Percentiles rank a stretch among this genome's conserved stretches.
phyloP scores from a whole-genome alignment of 768 basidiomycete species.

The Basidioascus undulatus region DNA sequence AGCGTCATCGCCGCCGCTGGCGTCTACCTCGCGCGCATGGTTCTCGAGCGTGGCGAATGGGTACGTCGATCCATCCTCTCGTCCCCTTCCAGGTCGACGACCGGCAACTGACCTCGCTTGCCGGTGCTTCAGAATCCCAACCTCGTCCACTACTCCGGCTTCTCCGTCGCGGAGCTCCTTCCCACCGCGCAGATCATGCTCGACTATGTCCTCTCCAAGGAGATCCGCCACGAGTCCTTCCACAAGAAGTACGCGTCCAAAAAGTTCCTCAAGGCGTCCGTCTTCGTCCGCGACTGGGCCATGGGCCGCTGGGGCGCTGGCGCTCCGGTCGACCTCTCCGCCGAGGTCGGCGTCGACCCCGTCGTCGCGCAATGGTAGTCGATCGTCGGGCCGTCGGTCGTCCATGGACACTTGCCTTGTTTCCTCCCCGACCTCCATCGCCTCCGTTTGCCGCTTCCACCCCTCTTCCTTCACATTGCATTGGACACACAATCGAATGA shows the following conservation, averaged over 20 bases:
- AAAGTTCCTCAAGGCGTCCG: constrained; percentile 62
- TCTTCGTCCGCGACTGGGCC: constrained; percentile 69
- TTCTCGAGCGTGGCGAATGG: constrained; percentile 64
- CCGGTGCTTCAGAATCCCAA: constrained; percentile 43
- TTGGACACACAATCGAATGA: too few species aligned
- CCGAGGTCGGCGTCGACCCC: too few species aligned
- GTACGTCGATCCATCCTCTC: constrained; percentile 25
- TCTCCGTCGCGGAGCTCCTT: constrained; percentile 50
- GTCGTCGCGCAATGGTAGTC: too few species aligned
- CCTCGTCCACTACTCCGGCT: constrained; percentile 66
- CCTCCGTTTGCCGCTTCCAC: too few species aligned
- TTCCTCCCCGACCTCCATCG: too few species aligned
- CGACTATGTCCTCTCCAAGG: constrained; percentile 39
- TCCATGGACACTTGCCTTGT: too few species aligned
- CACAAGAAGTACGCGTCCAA: constrained; percentile 73
- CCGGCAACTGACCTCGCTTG: constrained; percentile 1
- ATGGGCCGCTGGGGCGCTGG: constrained; percentile 45
- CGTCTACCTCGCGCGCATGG: constrained; percentile 60
- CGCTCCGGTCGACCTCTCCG: constrained; percentile 34
- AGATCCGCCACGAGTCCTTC: constrained; percentile 43
- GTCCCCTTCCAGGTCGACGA: constrained; percentile 1
- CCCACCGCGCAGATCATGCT: constrained; percentile 68
- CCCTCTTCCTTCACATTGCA: too few species aligned
- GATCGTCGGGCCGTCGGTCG: too few species aligned
- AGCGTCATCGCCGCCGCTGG: constrained; percentile 60